Evolutionary conservation across 176 grass and related monocot species (phyloP).

Genomic region (sorghum (Sorghum bicolor)): Sorghum_bicolor_NCBIv3 NC_012872.2:70738501-70739000

Average conservation of each 20-base stretch:
- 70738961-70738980: conserved; percentile 71
- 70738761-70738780: conserved; percentile 40
- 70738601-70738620: background rate
- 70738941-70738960: conserved; percentile 81
- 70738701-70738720: conserved; percentile 70
- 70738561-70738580: background rate
- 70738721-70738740: conserved; percentile 62
- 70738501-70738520: background rate
- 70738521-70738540: background rate
- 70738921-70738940: conserved; percentile 75
- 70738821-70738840: background rate
- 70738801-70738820: conserved; percentile 5
- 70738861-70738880: conserved; percentile 59
- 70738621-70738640: background rate
- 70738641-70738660: background rate
- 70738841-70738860: conserved; percentile 3
- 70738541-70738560: background rate
- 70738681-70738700: conserved; percentile 84
- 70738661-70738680: conserved; percentile 90
- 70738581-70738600: background rate
- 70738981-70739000: background rate
- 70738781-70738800: background rate
- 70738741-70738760: conserved; percentile 57
- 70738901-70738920: conserved; percentile 91
- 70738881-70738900: conserved; percentile 69